These are phyloP conservation scores for Dothideomycetes sp. DNA, from an alignment of 2,329 filamentous ascomycete genomes.

Conservation along the genomic window DNA sequence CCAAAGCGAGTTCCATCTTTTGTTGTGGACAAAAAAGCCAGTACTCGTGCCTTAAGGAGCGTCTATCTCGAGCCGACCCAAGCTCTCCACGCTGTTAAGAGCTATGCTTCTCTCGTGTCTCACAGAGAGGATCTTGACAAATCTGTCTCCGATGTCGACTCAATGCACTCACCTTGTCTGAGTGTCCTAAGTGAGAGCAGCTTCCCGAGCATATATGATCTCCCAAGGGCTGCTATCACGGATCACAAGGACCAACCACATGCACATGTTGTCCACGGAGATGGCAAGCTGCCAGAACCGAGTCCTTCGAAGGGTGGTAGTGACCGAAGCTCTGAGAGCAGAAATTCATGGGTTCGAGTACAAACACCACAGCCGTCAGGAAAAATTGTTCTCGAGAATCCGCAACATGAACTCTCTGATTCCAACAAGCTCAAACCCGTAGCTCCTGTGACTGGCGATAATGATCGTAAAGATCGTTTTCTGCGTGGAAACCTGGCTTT, in stretches of 20 bases:
- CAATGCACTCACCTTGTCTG: conserved; percentile 26
- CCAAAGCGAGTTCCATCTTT: conserved; percentile 24
- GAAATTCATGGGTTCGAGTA: conserved; percentile 6
- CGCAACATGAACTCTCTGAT: not conserved
- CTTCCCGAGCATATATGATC: conserved; percentile 29
- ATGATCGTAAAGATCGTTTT: too few species aligned
- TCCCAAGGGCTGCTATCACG: not conserved
- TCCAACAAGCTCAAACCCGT: not conserved
- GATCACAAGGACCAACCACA: too few species aligned
- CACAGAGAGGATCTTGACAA: conserved; percentile 22
- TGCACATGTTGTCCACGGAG: too few species aligned
- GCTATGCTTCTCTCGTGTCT: conserved; percentile 28
- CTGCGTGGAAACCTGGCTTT: conserved; percentile 19
- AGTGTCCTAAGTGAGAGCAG: conserved; percentile 31
- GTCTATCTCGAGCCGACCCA: conserved; percentile 26
- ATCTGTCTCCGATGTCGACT: conserved; percentile 20
- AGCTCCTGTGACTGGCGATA: too few species aligned
- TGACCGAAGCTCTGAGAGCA: not conserved
- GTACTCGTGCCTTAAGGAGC: conserved; percentile 27
- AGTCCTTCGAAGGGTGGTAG: not conserved
- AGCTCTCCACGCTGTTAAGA: conserved; percentile 25
- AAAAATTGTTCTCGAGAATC: too few species aligned
- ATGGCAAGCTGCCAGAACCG: too few species aligned
- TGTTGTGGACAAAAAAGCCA: conserved; percentile 24
- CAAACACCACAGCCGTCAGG: conserved; percentile 1